Conservation (phyloP, 1,284 basidiomycete genomes). For the Sanguinoderma infundibulare region DNA sequence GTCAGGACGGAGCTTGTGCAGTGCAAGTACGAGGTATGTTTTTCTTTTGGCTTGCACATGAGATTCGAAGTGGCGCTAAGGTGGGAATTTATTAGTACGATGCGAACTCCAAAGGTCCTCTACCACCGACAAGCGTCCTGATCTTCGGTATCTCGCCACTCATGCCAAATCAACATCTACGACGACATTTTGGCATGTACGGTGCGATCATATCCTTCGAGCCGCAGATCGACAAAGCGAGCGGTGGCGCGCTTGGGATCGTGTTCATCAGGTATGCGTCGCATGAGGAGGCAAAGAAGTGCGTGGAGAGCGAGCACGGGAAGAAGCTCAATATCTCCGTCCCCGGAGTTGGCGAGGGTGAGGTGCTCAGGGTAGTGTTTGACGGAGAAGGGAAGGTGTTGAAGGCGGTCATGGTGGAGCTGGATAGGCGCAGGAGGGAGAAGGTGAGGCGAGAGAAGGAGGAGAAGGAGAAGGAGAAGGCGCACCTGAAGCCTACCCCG, state of each 20-base stretch:
- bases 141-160: conserved; percentile 77
- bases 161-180: conserved; percentile 69
- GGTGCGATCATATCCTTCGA: conserved; percentile 78
- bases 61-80: conserved; percentile 10
- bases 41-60: neutral
- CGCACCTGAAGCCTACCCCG: conserved; percentile 29
- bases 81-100: conserved; percentile 71
- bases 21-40: conserved; percentile 66
- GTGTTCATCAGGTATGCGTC: conserved; percentile 74
- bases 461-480: conserved; percentile 31
- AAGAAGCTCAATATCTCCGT: conserved; percentile 45
- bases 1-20: conserved; percentile 51
- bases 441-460: conserved; percentile 45
- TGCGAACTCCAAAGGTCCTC: conserved; percentile 70
- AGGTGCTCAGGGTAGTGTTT: conserved; percentile 58
- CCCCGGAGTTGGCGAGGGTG: conserved; percentile 36
- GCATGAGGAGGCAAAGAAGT: conserved; percentile 66
- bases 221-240: conserved; percentile 80
- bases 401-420: conserved; percentile 61
- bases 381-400: conserved; percentile 65
- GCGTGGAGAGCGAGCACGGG: conserved; percentile 64
- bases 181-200: conserved; percentile 69
- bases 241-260: conserved; percentile 85
- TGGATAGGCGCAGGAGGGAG: conserved; percentile 59
- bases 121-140: conserved; percentile 80